A percentile compares a stretch with the other conserved stretches of the same genome.
Evolutionary conservation across 108 stramenopile species (phyloP).

Genomic region (Conticribra guillardii): DNA sequence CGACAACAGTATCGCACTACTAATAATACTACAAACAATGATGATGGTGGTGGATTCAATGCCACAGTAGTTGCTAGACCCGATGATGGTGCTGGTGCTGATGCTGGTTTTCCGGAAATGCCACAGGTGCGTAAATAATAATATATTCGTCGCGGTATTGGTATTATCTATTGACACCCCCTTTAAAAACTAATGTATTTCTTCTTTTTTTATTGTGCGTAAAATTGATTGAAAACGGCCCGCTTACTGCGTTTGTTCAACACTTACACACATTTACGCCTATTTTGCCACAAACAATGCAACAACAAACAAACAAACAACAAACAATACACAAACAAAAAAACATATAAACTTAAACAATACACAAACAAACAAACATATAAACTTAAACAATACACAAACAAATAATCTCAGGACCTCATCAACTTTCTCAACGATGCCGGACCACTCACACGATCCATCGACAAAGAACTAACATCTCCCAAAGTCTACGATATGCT

Average conservation of each 20-base stretch:
- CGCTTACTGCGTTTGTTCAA: no score
- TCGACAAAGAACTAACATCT: constrained; percentile 54
- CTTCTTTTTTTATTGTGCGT: neutral
- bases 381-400: neutral
- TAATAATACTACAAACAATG: no score
- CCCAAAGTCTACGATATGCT: constrained; percentile 51
- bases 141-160: neutral
- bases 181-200: neutral
- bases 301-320: neutral
- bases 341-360: no score
- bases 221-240: no score
- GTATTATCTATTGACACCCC: neutral
- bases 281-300: neutral
- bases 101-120: neutral
- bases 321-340: neutral
- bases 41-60: no score
- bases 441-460: constrained; percentile 45
- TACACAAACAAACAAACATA: constrained; percentile 5
- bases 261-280: no score
- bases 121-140: neutral
- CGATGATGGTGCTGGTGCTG: neutral
- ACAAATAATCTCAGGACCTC: constrained; percentile 36
- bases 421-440: constrained; percentile 55
- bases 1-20: no score
- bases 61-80: neutral